Base-by-base conservation (phyloP, 176 grass and related monocot genomes). In the Aegilops longissima region DNA sequence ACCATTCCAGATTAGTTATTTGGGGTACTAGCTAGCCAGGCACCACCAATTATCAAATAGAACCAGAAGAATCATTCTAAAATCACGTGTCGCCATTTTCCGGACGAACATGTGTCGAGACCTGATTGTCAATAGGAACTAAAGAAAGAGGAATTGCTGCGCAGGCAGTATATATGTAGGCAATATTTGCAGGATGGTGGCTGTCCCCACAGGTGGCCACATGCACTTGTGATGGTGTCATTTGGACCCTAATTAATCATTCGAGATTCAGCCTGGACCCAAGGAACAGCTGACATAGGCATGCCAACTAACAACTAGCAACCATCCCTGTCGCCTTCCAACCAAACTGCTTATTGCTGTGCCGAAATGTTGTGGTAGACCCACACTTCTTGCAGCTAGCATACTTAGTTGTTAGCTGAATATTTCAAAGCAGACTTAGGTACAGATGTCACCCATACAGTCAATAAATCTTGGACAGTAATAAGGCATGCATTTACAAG, bases 311-410 rank as follows among this genome's bases (percentile, higher is more conserved):
- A 86, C 82, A 72, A 78, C 39, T 66, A 66, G 78, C 25, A 81
- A 83, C 59, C 82, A 76, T 82, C 74, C 82, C 73, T 88, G 90
- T 91, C 77, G 71, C 90, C 86, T 47, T 91, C 90, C 86, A 91
- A 91, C 85, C 30, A 88, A 91, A 88, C 82, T 85, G 61, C 39
- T 81, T 4, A 88, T 81, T 75, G 40, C 40, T 42, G 40, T 42
- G 40, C 40, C 78, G 10, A 72, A 72, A 88, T 78, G 64, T 9
- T 58, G 70, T 88, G 84, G 82, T 79, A 86, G 79, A 82, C 84
- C 84, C 79, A 21, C 72, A 74, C 65, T 65, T 72, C 4, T 49
- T 49, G 47, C 47, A 49, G 47, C 47, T 49, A 49, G 47, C 47
- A 49, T 16, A 49, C 12, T 49, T 49, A 49, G 47, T 49, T 49